Evolutionary conservation across 768 basidiomycete species (phyloP).

Genomic region (Zangia roseola): DNA sequence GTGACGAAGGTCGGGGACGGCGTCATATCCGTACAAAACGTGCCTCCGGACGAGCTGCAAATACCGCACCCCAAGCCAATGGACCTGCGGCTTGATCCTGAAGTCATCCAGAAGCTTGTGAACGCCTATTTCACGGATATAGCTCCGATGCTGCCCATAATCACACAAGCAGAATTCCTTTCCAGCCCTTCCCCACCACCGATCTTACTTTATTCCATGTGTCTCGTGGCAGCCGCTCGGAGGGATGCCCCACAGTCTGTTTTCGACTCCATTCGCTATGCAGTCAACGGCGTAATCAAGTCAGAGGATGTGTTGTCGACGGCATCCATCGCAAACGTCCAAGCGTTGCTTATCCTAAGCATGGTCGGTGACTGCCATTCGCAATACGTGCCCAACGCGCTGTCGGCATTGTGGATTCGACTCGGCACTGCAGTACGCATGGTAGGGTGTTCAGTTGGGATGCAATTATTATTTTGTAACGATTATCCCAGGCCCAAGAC

Average conservation of each 20-base stretch:
- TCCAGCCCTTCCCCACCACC: slow-evolving; percentile 69
- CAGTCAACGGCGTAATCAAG: slow-evolving; percentile 85
- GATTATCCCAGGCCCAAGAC: slow-evolving; percentile 77
- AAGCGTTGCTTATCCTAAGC: slow-evolving; percentile 79
- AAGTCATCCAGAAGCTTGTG: slow-evolving; percentile 76
- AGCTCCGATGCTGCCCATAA: slow-evolving; percentile 84
- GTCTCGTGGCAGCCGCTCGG: slow-evolving; percentile 84
- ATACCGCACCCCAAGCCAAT: slow-evolving; percentile 56
- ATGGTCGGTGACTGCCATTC: slow-evolving; percentile 92
- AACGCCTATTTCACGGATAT: slow-evolving; percentile 93
- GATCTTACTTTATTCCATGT: slow-evolving; percentile 90
- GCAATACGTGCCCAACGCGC: slow-evolving; percentile 79
- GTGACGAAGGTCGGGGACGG: slow-evolving; percentile 84
- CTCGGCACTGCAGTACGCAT: slow-evolving; percentile 90
- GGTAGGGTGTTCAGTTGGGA: slow-evolving; percentile 50
- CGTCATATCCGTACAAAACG: slow-evolving; percentile 77
- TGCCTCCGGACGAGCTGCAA: slow-evolving; percentile 54
- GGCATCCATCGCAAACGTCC: slow-evolving; percentile 82
- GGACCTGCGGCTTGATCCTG: slow-evolving; percentile 73
- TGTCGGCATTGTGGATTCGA: slow-evolving; percentile 85
- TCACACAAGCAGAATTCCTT: slow-evolving; percentile 87
- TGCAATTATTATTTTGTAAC: slow-evolving; percentile 14
- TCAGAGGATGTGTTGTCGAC: slow-evolving; percentile 89
- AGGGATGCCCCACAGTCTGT: slow-evolving; percentile 80
- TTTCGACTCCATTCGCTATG: slow-evolving; percentile 87